Percentiles rank a stretch among this genome's conserved stretches.
phyloP scores from a whole-genome alignment of 495 filamentous ascomycete genomes.

The Daldinia loculata region DNA sequence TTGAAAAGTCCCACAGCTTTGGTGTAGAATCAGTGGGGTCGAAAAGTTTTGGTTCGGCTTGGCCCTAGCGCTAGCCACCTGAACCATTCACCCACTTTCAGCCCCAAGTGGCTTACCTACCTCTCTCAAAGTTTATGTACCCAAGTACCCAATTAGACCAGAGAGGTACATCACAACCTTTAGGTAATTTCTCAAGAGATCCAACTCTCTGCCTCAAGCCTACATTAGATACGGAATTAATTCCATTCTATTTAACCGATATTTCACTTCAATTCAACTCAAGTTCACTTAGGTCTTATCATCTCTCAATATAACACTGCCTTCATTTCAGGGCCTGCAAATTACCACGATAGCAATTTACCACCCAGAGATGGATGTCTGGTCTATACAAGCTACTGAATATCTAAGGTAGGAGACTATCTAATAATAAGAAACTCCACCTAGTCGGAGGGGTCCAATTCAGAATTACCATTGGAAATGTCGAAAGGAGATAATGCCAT shows the following conservation, averaged over 20 bases:
- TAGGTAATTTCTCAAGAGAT: not conserved
- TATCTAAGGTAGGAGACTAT: conserved; percentile 8
- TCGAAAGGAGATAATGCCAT: conserved; percentile 13
- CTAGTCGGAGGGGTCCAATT: conserved; percentile 6
- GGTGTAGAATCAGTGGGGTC: not conserved
- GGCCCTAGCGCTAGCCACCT: not conserved
- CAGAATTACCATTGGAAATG: not conserved
- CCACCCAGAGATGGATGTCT: conserved; percentile 6
- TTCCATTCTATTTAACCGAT: not conserved
- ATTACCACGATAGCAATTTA: not conserved
- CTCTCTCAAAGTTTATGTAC: not conserved
- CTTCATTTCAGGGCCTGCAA: not conserved
- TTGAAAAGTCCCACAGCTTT: not conserved
- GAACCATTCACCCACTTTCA: not conserved
- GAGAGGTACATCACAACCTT: not conserved
- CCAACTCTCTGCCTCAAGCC: not conserved
- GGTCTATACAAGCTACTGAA: conserved; percentile 25
- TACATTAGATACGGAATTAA: not conserved
- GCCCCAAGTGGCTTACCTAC: not conserved
- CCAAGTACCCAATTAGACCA: not conserved
- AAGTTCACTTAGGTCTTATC: not conserved
- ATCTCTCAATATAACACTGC: not conserved
- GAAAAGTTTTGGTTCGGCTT: not conserved
- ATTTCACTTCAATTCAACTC: not conserved
- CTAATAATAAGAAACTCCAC: not conserved